Conservation (phyloP, 2,329 filamentous ascomycete genomes). For the Ophiostoma ips region DNA sequence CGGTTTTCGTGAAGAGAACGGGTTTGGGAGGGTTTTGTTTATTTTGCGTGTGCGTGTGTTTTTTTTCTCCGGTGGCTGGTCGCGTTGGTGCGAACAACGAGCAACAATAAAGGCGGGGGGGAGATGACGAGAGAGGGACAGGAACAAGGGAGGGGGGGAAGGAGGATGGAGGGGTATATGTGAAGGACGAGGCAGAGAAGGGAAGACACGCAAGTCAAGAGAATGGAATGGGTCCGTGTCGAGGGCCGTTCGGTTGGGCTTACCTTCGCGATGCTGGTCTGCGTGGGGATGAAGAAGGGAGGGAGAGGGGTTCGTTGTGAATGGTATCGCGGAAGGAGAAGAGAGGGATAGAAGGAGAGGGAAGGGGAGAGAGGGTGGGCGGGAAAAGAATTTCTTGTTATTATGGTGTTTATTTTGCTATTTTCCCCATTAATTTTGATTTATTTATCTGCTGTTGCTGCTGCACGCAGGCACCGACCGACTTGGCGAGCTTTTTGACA, state of each 20-base stretch:
- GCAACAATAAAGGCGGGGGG: neutral
- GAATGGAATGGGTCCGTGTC: neutral
- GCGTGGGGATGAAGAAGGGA: neutral
- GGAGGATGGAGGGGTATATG: neutral
- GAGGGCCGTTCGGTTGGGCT: neutral
- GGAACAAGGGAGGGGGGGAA: neutral
- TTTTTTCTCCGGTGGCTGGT: neutral
- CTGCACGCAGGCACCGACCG: slow-evolving; percentile 8
- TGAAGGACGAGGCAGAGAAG: neutral
- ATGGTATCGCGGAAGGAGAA: slow-evolving; percentile 7
- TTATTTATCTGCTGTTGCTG: slow-evolving; percentile 8
- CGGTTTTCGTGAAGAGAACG: neutral
- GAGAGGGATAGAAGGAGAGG: neutral
- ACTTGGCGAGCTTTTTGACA: slow-evolving; percentile 5
- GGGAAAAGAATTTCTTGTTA: slow-evolving; percentile 13
- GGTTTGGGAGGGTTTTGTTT: neutral
- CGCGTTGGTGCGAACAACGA: neutral
- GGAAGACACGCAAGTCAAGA: neutral
- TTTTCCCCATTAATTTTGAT: neutral
- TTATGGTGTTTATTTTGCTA: slow-evolving; percentile 4
- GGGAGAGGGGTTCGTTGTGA: slow-evolving; percentile 3
- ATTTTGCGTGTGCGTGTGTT: neutral
- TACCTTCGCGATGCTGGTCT: slow-evolving; percentile 11
- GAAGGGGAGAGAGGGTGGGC: slow-evolving; percentile 1
- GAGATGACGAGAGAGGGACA: neutral